These are phyloP conservation scores for Monosporascus sp. DNA, from an alignment of 2,329 filamentous ascomycete species.

Conservation along the genomic window DNA sequence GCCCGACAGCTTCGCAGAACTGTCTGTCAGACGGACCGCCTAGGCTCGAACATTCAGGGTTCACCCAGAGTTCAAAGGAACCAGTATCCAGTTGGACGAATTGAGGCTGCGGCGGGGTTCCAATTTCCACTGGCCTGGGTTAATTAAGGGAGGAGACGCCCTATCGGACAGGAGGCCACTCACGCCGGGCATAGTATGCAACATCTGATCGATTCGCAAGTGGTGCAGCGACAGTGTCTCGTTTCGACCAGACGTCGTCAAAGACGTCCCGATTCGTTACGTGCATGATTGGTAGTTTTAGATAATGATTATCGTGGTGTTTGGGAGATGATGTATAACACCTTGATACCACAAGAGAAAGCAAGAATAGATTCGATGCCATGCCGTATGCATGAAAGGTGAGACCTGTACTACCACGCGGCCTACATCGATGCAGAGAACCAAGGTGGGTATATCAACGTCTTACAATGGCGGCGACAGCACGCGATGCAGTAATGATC, in stretches of 20 bases:
- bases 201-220: constrained; percentile 48
- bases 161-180: constrained; percentile 9
- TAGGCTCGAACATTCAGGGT: constrained; percentile 51
- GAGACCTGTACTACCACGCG: background rate
- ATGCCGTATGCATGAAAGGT: background rate
- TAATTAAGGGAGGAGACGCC: constrained; percentile 7
- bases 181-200: constrained; percentile 48
- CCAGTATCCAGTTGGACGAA: constrained; percentile 55
- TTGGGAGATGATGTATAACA: constrained; percentile 11
- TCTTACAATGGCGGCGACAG: too few relatives aligned
- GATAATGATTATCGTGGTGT: constrained; percentile 31
- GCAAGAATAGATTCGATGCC: constrained; percentile 2
- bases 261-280: constrained; percentile 37
- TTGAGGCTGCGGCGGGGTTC: constrained; percentile 48
- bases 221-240: constrained; percentile 33
- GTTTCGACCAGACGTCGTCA: constrained; percentile 32
- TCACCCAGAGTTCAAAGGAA: constrained; percentile 58
- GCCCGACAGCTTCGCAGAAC: constrained; percentile 42
- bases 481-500: too few relatives aligned
- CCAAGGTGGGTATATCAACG: too few relatives aligned
- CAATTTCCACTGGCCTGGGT: constrained; percentile 38
- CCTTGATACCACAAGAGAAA: constrained; percentile 18
- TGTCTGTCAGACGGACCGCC: constrained; percentile 29
- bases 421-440: constrained; percentile 7
- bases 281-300: constrained; percentile 38